Conservation (phyloP, 257 asterid species). For the Ehretia macrophylla region DNA sequence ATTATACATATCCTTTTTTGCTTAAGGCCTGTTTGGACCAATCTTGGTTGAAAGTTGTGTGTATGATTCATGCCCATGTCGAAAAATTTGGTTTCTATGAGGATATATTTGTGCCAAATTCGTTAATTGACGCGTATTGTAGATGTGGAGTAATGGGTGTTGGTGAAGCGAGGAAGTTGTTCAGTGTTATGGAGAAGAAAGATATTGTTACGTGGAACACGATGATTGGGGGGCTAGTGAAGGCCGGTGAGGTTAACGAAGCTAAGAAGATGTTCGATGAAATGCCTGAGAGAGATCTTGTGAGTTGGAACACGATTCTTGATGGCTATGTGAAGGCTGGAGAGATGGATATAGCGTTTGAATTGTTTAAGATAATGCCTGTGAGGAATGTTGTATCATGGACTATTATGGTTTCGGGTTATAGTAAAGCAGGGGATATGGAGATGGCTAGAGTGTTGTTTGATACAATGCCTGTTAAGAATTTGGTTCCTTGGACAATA, state of each 20-base stretch:
- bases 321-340: slow-evolving; percentile 31
- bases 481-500: slow-evolving; percentile 71
- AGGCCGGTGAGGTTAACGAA: slow-evolving; percentile 21
- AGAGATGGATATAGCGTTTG: slow-evolving; percentile 31
- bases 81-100: slow-evolving; percentile 49
- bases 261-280: slow-evolving; percentile 33
- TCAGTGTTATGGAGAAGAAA: slow-evolving; percentile 40
- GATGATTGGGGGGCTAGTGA: slow-evolving; percentile 44
- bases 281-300: slow-evolving; percentile 31
- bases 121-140: slow-evolving; percentile 65
- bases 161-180: slow-evolving; percentile 38
- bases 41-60: slow-evolving; percentile 32
- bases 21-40: slow-evolving; percentile 49
- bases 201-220: slow-evolving; percentile 67
- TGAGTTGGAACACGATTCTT: slow-evolving; percentile 36
- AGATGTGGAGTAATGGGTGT: slow-evolving; percentile 52
- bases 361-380: slow-evolving; percentile 56
- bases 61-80: slow-evolving; percentile 53
- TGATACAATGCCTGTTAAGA: slow-evolving; percentile 79
- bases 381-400: slow-evolving; percentile 71
- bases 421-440: slow-evolving; percentile 55
- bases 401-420: slow-evolving; percentile 71
- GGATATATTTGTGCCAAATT: slow-evolving; percentile 55
- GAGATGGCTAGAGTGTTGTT: slow-evolving; percentile 67
- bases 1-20: slow-evolving; percentile 54